Evolutionary conservation across 305 asterid species (phyloP).

Genomic region (Euphrasia arctica): DNA sequence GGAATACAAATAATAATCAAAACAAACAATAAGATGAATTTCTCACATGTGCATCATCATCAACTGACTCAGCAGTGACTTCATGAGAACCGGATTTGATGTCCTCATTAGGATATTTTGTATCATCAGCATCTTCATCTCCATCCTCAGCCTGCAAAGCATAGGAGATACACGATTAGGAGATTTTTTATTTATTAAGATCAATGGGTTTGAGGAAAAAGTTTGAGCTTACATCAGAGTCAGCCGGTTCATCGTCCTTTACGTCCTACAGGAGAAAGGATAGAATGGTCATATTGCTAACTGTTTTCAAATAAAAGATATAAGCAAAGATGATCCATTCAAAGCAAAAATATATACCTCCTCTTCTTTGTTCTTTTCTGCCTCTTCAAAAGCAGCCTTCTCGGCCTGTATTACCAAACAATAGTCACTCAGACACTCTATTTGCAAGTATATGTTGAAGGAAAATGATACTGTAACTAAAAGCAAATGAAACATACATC

Average conservation of each 20-base stretch:
- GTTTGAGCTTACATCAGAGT: slow-evolving; percentile 69
- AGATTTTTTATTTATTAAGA: background rate
- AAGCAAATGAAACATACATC: slow-evolving; percentile 54
- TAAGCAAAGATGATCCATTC: background rate
- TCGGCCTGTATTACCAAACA: slow-evolving; percentile 57
- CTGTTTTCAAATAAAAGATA: background rate
- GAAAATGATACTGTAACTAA: background rate
- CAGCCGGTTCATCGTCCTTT: slow-evolving; percentile 57
- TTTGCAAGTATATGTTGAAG: slow-evolving; percentile 3
- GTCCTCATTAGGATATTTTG: slow-evolving; percentile 40
- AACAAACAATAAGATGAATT: background rate
- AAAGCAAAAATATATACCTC: slow-evolving; percentile 46
- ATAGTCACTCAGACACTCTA: slow-evolving; percentile 8
- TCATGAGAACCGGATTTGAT: slow-evolving; percentile 39
- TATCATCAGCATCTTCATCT: slow-evolving; percentile 40
- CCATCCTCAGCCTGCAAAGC: slow-evolving; percentile 59
- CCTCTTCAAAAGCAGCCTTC: slow-evolving; percentile 86
- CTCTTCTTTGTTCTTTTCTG: slow-evolving; percentile 77
- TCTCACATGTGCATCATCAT: slow-evolving; percentile 62
- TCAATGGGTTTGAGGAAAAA: background rate
- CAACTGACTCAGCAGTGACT: slow-evolving; percentile 34
- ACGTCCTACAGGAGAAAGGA: slow-evolving; percentile 46
- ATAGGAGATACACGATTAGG: background rate
- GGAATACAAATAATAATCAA: background rate
- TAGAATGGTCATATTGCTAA: background rate